These are phyloP conservation scores for Acorus gramineus DNA, from an alignment of 106 monocot species.

Conservation along the genomic window DNA sequence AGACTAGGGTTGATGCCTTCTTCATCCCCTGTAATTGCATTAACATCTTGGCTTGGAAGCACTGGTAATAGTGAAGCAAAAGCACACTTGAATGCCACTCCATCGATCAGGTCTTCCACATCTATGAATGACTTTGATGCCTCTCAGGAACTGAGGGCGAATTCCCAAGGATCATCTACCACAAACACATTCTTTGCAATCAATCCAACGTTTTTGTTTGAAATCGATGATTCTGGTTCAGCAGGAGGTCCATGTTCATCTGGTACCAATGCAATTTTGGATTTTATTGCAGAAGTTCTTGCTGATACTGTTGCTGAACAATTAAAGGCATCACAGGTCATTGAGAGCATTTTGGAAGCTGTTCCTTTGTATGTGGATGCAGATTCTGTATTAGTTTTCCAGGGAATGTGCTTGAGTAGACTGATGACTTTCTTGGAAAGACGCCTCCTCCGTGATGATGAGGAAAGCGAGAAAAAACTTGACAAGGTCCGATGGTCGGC, in stretches of 20 bases:
- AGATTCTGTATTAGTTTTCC: constrained; percentile 78
- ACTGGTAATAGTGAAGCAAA: constrained; percentile 44
- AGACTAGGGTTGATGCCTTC: constrained; percentile 34
- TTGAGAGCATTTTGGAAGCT: constrained; percentile 74
- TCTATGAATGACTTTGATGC: constrained; percentile 56
- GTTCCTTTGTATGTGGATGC: constrained; percentile 70
- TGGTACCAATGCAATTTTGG: constrained; percentile 78
- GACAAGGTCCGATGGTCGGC: constrained; percentile 89
- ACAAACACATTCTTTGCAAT: constrained; percentile 51
- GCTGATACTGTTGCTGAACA: constrained; percentile 86
- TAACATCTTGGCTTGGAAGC: constrained; percentile 76
- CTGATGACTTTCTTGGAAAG: constrained; percentile 93
- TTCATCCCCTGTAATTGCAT: constrained; percentile 60
- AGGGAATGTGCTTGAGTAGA: constrained; percentile 87
- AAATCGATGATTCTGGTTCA: constrained; percentile 87
- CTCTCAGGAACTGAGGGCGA: constrained; percentile 35
- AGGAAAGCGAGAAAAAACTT: constrained; percentile 82
- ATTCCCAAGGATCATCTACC: constrained; percentile 29
- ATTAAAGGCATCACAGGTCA: constrained; percentile 60
- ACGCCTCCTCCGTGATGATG: constrained; percentile 82
- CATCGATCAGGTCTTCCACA: constrained; percentile 49
- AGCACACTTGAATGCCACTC: constrained; percentile 25
- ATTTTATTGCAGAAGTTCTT: constrained; percentile 86
- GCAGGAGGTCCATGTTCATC: constrained; percentile 93
- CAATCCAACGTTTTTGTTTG: constrained; percentile 58